Base-by-base conservation (phyloP, 192 early-diverging fungal genomes). In the Linnemannia zychae region DNA sequence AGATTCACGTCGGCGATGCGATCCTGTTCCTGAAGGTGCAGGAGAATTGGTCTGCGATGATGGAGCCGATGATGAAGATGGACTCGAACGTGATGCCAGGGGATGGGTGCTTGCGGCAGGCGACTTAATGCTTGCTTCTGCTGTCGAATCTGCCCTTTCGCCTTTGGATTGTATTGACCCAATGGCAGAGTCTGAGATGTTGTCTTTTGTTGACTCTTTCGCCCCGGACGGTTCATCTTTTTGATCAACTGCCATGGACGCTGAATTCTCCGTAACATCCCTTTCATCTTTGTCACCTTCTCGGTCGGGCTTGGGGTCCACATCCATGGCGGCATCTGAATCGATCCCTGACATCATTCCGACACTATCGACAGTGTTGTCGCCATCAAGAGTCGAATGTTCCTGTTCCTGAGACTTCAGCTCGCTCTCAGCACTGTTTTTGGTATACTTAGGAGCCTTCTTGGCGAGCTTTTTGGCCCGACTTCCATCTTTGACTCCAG, bases 401-500 rank as follows among this genome's bases (percentile, higher is more conserved):
- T 40, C 65, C 22, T 28, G 57, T 31, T 63, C 57, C 57, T 31
- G 57, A 15, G 28, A 15, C 15, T 63, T 24, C 57, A 33, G 15
- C 12, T 31, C n/a, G 24, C 12, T 33, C 28, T 63, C 57, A 3
- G 36, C 34, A 49, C 28, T 20, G 52, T 60, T 12, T 50, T 7
- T 66, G 18, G 36, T 71, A 0, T 76, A 69, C 12, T 34, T 66
- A 49, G 28, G 47, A 2, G 77, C 67, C 33, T 79, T 85, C 69
- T 85, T 85, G n/a, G 74, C 36, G 48, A 79, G 40, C 67, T 85
- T 85, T 49, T 73, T 79, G 28, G 83, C 83, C 18, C 83, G 24
- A 36, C 70, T 57, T 9, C 83, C 82, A 24, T 38, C 68, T 36
- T 46, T 44, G 24, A 7, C n/a, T 28, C 44, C 22, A n/a, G 60